A percentile compares a stretch with the other conserved stretches of the same genome.
Conservation (phyloP, 2,329 filamentous ascomycete species). For the Hortaea sp. region DNA sequence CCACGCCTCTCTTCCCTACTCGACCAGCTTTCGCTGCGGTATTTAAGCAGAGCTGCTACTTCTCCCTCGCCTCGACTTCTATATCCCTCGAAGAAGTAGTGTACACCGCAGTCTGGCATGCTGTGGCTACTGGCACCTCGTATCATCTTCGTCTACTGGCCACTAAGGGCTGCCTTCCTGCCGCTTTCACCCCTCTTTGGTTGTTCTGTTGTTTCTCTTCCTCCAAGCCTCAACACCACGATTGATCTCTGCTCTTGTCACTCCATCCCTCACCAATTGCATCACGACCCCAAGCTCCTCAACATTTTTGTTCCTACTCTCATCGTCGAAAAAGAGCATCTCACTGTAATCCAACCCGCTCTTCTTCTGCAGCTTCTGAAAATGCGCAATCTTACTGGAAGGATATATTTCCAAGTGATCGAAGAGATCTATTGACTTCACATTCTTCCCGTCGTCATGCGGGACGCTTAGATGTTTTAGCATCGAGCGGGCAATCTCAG, state of each 20-base stretch:
- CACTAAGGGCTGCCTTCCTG: too few species aligned
- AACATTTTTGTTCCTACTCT: conserved; percentile 76
- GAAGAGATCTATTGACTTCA: conserved; percentile 32
- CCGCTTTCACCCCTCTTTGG: conserved; percentile 11
- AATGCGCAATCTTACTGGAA: conserved; percentile 75
- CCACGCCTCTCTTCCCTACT: too few species aligned
- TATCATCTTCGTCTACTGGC: too few species aligned
- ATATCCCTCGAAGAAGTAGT: too few species aligned
- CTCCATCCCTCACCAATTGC: conserved; percentile 69
- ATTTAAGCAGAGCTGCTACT: too few species aligned
- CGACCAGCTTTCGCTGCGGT: too few species aligned
- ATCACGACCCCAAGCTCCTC: conserved; percentile 73
- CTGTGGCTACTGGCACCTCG: too few species aligned
- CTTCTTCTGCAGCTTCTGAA: conserved; percentile 59
- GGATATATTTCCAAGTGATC: conserved; percentile 56
- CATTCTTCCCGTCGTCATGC: conserved; percentile 25
- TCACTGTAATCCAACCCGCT: conserved; percentile 66
- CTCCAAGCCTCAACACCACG: conserved; percentile 74
- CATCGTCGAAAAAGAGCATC: conserved; percentile 95
- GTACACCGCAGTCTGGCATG: too few species aligned
- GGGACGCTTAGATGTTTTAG: conserved; percentile 61
- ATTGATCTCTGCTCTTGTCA: conserved; percentile 68
- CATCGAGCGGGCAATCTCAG: conserved; percentile 70
- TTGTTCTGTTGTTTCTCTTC: conserved; percentile 48
- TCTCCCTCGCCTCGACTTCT: too few species aligned